Percentiles rank a stretch among this genome's conserved stretches.
Conservation (phyloP, 768 basidiomycete genomes). For the Pisolithus microcarpus region DNA sequence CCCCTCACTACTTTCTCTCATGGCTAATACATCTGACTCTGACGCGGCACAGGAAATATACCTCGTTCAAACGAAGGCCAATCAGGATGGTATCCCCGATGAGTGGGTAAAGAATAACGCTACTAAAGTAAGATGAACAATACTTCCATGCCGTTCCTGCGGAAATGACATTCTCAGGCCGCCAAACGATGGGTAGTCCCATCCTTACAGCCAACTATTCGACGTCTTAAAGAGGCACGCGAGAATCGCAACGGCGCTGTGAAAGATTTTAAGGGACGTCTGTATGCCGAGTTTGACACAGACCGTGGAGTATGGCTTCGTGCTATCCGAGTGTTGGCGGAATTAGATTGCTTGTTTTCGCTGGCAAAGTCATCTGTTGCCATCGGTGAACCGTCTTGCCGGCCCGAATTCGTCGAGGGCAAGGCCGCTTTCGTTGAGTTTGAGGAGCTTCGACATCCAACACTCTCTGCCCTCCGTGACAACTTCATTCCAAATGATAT, state of each 20-base stretch:
- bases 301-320: slow-evolving; percentile 78
- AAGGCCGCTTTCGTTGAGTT: slow-evolving; percentile 82
- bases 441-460: slow-evolving; percentile 83
- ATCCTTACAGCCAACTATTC: slow-evolving; percentile 61
- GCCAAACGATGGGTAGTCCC: slow-evolving; percentile 74
- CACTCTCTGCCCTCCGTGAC: slow-evolving; percentile 57
- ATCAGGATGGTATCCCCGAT: slow-evolving; percentile 60
- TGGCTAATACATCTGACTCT: slow-evolving; percentile 1
- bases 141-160: neutral
- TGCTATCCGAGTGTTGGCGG: slow-evolving; percentile 79
- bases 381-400: slow-evolving; percentile 88
- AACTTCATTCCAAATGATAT: slow-evolving; percentile 94
- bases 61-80: slow-evolving; percentile 65
- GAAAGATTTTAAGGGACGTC: slow-evolving; percentile 73
- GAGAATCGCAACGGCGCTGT: slow-evolving; percentile 77
- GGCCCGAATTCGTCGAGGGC: slow-evolving; percentile 81
- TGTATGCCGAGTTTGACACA: slow-evolving; percentile 75
- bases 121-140: slow-evolving; percentile 56
- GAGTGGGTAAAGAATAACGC: slow-evolving; percentile 76
- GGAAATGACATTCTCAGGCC: slow-evolving; percentile 36
- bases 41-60: slow-evolving; percentile 70
- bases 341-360: slow-evolving; percentile 94
- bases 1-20: neutral
- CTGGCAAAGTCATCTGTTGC: slow-evolving; percentile 84
- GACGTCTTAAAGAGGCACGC: slow-evolving; percentile 85